Conservation (phyloP, 257 asterid genomes). For the Nicotiana otophora region DNA sequence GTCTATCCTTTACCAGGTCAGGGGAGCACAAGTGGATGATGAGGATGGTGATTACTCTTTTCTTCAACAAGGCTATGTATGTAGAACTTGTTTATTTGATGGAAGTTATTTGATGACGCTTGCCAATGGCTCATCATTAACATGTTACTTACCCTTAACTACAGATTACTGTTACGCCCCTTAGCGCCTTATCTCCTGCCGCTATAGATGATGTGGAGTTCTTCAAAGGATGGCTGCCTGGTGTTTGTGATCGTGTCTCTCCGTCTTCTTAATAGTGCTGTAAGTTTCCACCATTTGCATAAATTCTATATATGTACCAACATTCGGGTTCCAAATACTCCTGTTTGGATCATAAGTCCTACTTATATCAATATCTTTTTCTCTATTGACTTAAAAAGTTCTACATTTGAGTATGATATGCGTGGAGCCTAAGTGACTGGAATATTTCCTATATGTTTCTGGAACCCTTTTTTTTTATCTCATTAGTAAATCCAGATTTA, state of each 20-base stretch:
- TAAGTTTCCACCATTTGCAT: not conserved
- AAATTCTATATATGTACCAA: not conserved
- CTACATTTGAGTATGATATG: not conserved
- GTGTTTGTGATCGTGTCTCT: conserved; percentile 25
- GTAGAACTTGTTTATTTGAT: conserved; percentile 16
- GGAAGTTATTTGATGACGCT: not conserved
- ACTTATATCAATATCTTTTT: not conserved
- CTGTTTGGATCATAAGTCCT: not conserved
- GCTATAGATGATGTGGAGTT: conserved; percentile 45
- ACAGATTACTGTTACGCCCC: conserved; percentile 80
- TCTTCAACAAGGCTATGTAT: conserved; percentile 67
- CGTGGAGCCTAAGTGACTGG: not conserved
- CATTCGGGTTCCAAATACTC: not conserved
- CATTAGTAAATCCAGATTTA: not conserved
- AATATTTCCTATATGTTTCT: not conserved
- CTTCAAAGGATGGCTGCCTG: conserved; percentile 56
- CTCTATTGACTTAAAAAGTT: not conserved
- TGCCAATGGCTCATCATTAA: not conserved
- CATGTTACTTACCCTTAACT: conserved; percentile 13
- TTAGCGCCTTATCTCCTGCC: conserved; percentile 65
- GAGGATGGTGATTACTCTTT: conserved; percentile 43
- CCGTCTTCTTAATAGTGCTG: not conserved
- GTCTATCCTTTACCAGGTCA: conserved; percentile 37
- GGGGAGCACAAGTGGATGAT: conserved; percentile 41
- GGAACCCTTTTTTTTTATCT: not conserved